phyloP scores from a whole-genome alignment of 352 stramenopile species.

The Sclerospora graminicola region DNA sequence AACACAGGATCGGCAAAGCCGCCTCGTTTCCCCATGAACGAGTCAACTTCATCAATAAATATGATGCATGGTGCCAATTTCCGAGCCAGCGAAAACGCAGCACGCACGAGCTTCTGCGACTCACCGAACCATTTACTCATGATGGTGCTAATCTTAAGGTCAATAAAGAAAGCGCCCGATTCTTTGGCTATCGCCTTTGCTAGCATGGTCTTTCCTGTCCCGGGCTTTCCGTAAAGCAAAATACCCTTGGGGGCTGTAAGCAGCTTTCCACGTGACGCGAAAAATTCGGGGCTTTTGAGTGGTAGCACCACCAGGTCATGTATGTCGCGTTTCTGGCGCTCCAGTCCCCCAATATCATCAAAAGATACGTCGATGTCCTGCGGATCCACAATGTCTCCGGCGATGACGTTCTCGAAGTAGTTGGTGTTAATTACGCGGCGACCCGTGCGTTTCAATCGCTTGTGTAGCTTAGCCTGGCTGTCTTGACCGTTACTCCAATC shows the following conservation, averaged over 20 bases:
- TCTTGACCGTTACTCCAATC: slow-evolving; percentile 56
- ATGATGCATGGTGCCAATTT: slow-evolving; percentile 99
- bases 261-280: slow-evolving; percentile 75
- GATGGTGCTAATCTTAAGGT: slow-evolving; percentile 99
- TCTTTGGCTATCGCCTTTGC: slow-evolving; percentile 98
- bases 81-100: slow-evolving; percentile 98
- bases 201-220: slow-evolving; percentile 98
- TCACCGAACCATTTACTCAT: slow-evolving; percentile 98
- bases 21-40: slow-evolving; percentile 95
- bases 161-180: slow-evolving; percentile 98
- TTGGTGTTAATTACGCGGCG: slow-evolving; percentile 68
- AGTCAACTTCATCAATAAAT: slow-evolving; percentile 99
- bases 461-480: slow-evolving; percentile 63
- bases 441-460: slow-evolving; percentile 48
- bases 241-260: slow-evolving; percentile 91
- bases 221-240: slow-evolving; percentile 97
- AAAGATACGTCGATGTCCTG: slow-evolving; percentile 88
- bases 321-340: slow-evolving; percentile 93
- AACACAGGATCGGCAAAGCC: slow-evolving; percentile 98
- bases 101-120: slow-evolving; percentile 89
- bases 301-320: slow-evolving; percentile 93
- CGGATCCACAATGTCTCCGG: slow-evolving; percentile 91
- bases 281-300: slow-evolving; percentile 88
- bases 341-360: slow-evolving; percentile 93
- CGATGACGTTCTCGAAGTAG: slow-evolving; percentile 88